These are phyloP conservation scores for Leptodontidium sp. DNA, from an alignment of 2,329 filamentous ascomycete genomes.

Conservation along the genomic window DNA sequence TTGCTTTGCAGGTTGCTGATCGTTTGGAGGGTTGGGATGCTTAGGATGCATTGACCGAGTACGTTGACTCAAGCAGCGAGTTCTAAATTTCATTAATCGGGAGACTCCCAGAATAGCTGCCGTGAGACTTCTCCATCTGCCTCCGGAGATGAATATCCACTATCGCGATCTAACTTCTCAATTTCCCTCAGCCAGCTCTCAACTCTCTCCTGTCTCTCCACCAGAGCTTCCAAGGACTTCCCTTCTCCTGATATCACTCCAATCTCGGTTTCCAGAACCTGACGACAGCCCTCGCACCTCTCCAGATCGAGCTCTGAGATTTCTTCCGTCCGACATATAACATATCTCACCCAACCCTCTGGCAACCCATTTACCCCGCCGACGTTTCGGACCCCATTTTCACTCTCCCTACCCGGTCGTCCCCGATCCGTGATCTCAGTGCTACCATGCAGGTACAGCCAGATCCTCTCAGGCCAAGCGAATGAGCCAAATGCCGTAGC, in stretches of 20 bases:
- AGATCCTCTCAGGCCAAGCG: not conserved
- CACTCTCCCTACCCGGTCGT: not conserved
- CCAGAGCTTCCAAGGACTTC: not conserved
- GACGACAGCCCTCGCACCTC: not conserved
- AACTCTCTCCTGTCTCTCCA: not conserved
- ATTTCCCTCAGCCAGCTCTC: not conserved
- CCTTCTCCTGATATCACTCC: not conserved
- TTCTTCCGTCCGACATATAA: conserved; percentile 3
- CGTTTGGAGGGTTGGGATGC: too few relatives aligned
- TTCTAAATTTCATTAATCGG: too few relatives aligned
- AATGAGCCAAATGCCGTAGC: not conserved
- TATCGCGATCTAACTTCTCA: not conserved
- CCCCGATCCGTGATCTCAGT: not conserved
- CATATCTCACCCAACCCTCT: not conserved
- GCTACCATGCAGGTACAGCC: not conserved
- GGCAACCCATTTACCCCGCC: not conserved
- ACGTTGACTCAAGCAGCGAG: too few relatives aligned
- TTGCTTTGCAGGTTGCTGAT: too few relatives aligned
- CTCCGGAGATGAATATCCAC: conserved; percentile 8
- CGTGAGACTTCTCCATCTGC: not conserved
- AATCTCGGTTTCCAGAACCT: conserved; percentile 16
- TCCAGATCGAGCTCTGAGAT: conserved; percentile 16
- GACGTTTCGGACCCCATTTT: not conserved
- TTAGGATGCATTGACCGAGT: too few relatives aligned
- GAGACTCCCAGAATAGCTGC: not conserved